Conservation (phyloP, 2,329 filamentous ascomycete genomes). For the Fusarium concolor region DNA sequence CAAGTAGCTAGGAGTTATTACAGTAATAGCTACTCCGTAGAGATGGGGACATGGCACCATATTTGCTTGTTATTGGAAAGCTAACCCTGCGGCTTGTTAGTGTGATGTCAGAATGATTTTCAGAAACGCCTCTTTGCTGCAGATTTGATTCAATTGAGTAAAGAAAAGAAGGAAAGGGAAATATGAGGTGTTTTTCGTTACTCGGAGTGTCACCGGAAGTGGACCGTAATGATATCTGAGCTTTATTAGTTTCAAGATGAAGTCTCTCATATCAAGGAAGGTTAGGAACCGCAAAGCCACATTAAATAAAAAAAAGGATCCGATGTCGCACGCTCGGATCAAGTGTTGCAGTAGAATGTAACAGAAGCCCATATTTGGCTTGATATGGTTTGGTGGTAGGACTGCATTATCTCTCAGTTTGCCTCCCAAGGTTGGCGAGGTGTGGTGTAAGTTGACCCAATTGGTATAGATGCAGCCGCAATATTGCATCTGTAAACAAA, state of each 20-base stretch:
- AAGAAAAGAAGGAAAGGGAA: not conserved
- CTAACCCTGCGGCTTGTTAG: constrained; percentile 1
- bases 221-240: constrained; percentile 4
- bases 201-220: constrained; percentile 28
- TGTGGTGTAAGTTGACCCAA: constrained; percentile 21
- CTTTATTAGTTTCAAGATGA: not conserved
- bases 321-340: constrained; percentile 40
- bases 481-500: constrained; percentile 14
- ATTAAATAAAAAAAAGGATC: constrained; percentile 17
- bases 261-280: constrained; percentile 14
- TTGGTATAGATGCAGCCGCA: constrained; percentile 33
- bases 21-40: not conserved
- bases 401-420: constrained; percentile 27
- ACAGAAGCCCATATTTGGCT: not conserved
- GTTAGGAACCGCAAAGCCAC: constrained; percentile 15
- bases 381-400: constrained; percentile 28
- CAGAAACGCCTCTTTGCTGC: constrained; percentile 31
- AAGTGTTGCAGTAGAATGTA: constrained; percentile 23
- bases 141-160: constrained; percentile 20
- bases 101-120: constrained; percentile 37
- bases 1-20: not conserved
- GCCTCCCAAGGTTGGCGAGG: constrained; percentile 25
- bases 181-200: constrained; percentile 32
- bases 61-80: not conserved
- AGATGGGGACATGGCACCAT: constrained; percentile 11